Evolutionary conservation across 2,329 filamentous ascomycete species (phyloP).

Genomic region (Canariomyces notabilis): DNA sequence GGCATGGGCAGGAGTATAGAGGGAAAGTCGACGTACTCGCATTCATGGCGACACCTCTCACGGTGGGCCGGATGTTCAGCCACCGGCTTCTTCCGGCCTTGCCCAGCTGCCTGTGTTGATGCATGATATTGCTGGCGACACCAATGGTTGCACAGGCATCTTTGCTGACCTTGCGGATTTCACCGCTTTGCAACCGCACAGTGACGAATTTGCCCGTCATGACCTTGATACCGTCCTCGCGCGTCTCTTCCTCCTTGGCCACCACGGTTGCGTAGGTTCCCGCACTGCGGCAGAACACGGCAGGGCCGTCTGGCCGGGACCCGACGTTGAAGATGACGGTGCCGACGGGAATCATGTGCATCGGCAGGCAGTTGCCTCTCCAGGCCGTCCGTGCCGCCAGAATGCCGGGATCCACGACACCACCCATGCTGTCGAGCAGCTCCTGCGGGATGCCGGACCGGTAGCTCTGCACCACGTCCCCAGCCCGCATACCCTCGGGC

Average conservation of each 20-base stretch:
- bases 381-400: conserved; percentile 90
- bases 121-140: conserved; percentile 86
- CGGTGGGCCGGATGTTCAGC: conserved; percentile 90
- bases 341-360: conserved; percentile 95
- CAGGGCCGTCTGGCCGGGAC: conserved; percentile 64
- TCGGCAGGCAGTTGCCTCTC: conserved; percentile 87
- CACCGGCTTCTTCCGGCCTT: conserved; percentile 92
- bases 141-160: conserved; percentile 94
- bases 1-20: background rate
- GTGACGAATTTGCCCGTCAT: conserved; percentile 74
- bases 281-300: conserved; percentile 90
- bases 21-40: conserved; percentile 57
- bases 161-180: conserved; percentile 82
- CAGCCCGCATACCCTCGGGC: conserved; percentile 87
- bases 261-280: conserved; percentile 87
- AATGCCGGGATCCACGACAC: conserved; percentile 88
- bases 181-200: conserved; percentile 84
- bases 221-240: conserved; percentile 53
- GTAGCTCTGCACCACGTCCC: conserved; percentile 90
- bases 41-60: conserved; percentile 98
- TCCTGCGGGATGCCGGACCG: conserved; percentile 82
- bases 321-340: conserved; percentile 89
- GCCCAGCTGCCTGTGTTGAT: conserved; percentile 84
- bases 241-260: conserved; percentile 76
- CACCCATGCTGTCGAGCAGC: conserved; percentile 86